Percentiles rank a stretch among this genome's conserved stretches.
Conservation (phyloP, 352 stramenopile species). For the Phytophthora pinifolia region DNA sequence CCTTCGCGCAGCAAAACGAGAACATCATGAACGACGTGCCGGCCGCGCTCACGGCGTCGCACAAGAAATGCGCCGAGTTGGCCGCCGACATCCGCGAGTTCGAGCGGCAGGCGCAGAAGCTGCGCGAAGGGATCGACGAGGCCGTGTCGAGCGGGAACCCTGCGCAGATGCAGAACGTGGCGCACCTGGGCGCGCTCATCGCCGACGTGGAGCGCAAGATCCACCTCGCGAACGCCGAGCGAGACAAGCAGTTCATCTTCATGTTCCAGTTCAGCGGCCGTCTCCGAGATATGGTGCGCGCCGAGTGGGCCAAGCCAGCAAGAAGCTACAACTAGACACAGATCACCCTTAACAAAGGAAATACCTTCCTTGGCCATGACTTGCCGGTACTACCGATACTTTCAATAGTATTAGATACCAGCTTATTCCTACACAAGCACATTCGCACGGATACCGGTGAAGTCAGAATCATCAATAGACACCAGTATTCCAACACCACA, state of each 20-base stretch:
- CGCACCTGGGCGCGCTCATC: conserved; percentile 39
- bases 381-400: no score
- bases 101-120: conserved; percentile 31
- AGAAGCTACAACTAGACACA: conserved; percentile 11
- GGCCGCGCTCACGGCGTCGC: conserved; percentile 40
- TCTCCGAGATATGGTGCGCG: conserved; percentile 37
- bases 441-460: no score
- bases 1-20: conserved; percentile 35
- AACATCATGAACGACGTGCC: conserved; percentile 46
- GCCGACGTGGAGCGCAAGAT: conserved; percentile 38
- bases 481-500: no score
- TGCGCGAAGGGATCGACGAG: conserved; percentile 43
- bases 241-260: conserved; percentile 60
- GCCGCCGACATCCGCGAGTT: conserved; percentile 27
- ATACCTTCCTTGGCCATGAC: no score
- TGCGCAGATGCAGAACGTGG: conserved; percentile 44
- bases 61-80: conserved; percentile 51
- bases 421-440: no score
- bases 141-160: conserved; percentile 49
- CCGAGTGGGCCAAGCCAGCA: conserved; percentile 28
- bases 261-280: conserved; percentile 65
- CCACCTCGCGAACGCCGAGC: conserved; percentile 29
- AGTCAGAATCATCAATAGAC: no score
- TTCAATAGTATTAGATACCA: no score
- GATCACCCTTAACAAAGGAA: neutral